These are phyloP conservation scores for Coemansia sp. DNA, from an alignment of 371 early-diverging fungal genomes.

Conservation along the genomic window DNA sequence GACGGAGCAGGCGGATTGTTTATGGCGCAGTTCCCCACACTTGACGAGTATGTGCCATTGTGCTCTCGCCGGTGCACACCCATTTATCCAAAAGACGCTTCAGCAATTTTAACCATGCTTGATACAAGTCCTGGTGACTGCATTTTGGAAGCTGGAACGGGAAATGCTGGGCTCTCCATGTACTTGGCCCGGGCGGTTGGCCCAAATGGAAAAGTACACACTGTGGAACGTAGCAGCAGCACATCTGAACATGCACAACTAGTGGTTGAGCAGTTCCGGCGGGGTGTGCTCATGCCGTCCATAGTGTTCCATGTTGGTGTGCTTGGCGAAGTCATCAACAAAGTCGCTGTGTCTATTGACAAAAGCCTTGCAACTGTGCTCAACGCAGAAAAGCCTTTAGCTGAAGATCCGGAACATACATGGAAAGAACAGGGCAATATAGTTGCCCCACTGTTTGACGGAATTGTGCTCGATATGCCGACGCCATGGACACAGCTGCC, in stretches of 20 bases:
- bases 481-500: conserved; percentile 59
- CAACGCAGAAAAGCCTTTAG: neutral
- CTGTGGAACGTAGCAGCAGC: conserved; percentile 61
- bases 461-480: conserved; percentile 70
- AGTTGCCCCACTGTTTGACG: conserved; percentile 56
- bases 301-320: conserved; percentile 59
- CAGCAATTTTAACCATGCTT: conserved; percentile 62
- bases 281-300: conserved; percentile 56
- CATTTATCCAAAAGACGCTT: conserved; percentile 75
- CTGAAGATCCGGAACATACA: neutral
- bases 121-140: conserved; percentile 64
- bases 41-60: conserved; percentile 66
- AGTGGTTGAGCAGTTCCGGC: conserved; percentile 58
- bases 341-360: neutral
- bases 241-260: conserved; percentile 58
- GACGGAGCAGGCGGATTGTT: conserved; percentile 54
- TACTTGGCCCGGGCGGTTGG: conserved; percentile 66
- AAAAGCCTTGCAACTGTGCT: conserved; percentile 4
- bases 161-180: conserved; percentile 69
- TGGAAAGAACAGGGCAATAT: neutral
- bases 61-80: conserved; percentile 66
- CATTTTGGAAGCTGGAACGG: conserved; percentile 75
- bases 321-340: conserved; percentile 48
- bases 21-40: conserved; percentile 67
- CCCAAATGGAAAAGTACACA: conserved; percentile 55